Conservation (phyloP, 768 basidiomycete genomes). For the Gymnopilus dilepis region DNA sequence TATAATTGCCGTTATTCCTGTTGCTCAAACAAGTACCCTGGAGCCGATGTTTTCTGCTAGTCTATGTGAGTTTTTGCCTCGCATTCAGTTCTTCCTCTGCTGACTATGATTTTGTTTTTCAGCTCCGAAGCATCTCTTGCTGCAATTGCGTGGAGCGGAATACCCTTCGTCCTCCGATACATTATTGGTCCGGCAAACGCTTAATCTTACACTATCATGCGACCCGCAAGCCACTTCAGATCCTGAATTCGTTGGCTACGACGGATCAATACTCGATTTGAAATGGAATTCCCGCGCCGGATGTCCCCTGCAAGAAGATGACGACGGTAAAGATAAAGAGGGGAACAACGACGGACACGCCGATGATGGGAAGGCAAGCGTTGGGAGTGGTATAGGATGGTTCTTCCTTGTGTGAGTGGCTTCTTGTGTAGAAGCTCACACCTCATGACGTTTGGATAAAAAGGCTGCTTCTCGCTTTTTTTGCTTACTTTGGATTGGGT, state of each 20-base stretch:
- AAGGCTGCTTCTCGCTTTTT: constrained; percentile 69
- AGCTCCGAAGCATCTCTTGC: constrained; percentile 60
- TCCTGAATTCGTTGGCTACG: constrained; percentile 64
- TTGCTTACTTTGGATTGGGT: constrained; percentile 76
- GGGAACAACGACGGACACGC: constrained; percentile 32
- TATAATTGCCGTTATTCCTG: constrained; percentile 75
- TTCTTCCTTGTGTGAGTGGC: constrained; percentile 81
- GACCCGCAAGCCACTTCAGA: constrained; percentile 42
- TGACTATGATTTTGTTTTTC: not conserved
- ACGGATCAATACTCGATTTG: constrained; percentile 55
- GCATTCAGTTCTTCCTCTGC: not conserved
- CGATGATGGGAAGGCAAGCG: constrained; percentile 41
- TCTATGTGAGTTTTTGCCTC: constrained; percentile 42
- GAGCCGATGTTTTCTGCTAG: constrained; percentile 35
- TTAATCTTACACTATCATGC: constrained; percentile 70
- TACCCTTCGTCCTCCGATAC: constrained; percentile 54
- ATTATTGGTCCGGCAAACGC: constrained; percentile 53
- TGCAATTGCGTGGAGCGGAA: constrained; percentile 61
- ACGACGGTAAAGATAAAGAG: constrained; percentile 33
- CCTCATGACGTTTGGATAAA: not conserved
- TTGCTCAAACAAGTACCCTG: constrained; percentile 52
- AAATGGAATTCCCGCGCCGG: constrained; percentile 69
- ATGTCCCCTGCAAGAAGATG: constrained; percentile 48
- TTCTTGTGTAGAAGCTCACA: not conserved
- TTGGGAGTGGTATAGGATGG: constrained; percentile 83